Base-by-base conservation (phyloP, 23 red algal species). In the Cyanidioschyzon merolae region DNA sequence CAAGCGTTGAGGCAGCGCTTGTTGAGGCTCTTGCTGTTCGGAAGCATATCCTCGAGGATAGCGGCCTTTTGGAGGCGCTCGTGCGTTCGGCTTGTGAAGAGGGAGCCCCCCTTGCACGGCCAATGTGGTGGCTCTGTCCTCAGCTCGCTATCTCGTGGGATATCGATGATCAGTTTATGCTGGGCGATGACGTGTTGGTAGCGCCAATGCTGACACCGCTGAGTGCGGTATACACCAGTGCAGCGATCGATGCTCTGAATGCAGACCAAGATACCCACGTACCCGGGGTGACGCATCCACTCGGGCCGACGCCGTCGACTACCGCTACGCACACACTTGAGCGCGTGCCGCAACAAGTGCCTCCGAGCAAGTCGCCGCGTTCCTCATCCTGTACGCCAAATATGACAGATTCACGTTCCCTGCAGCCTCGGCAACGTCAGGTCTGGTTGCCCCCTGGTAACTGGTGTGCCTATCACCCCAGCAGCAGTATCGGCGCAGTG, bases 131-230 rank as follows among this genome's bases (percentile, higher is more conserved):
- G 91, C 68, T 32, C 35, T 32, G 29, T 32, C 59, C 88, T 1
- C 24, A 34, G 25, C 27, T 83, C 1, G 37, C 75, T 25, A 79
- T 39, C 18, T 59, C 76, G 12, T 37, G 68, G 37, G 74, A 78
- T 1, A 86, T 95, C 75, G 83, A 37, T 35, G 91, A 95, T 80
- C 77, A 83, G 63, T 95, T 95, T 58, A 63, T 87, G 21, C 45
- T 95, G 17, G 91, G 91, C 32, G 85, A 77, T 39, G 82, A 95
- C 37, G 40, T 95, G 35, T 41, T 95, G 77, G 91, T 95, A 24
- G 91, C 91, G 37, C 91, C 91, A n/a, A 7, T 17, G 63, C 12
- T 35, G 63, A 32, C 63, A 54, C 45, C 45, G n/a, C n/a, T n/a
- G n/a, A n/a, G n/a, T n/a, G n/a, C n/a, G n/a, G n/a, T n/a, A n/a